Conservation (phyloP, 495 filamentous ascomycete genomes). For the Aspergillus egyptiacus region DNA sequence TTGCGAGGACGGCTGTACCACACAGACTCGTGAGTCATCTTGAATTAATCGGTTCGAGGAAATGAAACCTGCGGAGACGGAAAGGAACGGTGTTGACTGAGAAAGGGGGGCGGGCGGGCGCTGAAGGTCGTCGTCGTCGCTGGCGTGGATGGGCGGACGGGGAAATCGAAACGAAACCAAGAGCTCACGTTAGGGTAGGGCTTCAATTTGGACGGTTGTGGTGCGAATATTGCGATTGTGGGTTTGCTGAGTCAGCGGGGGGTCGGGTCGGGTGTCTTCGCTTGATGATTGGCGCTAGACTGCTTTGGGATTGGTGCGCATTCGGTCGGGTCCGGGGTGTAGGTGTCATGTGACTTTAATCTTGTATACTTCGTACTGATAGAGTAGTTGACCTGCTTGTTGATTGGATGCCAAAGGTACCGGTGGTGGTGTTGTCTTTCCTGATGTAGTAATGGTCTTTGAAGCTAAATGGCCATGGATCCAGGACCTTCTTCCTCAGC, state of each 20-base stretch:
- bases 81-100: conserved; percentile 31
- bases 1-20: conserved; percentile 97
- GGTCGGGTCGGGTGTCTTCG: neutral
- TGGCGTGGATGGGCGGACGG: conserved; percentile 31
- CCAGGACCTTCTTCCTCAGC: too few species aligned
- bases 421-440: too few species aligned
- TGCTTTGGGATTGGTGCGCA: neutral
- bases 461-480: too few species aligned
- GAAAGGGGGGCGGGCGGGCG: conserved; percentile 20
- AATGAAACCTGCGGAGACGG: conserved; percentile 30
- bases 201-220: conserved; percentile 25
- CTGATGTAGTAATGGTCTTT: too few species aligned
- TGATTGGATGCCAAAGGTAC: too few species aligned
- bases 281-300: neutral
- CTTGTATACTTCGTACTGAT: too few species aligned
- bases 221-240: neutral
- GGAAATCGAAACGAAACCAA: conserved; percentile 25
- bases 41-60: conserved; percentile 35
- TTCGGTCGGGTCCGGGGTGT: too few species aligned
- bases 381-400: neutral
- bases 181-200: conserved; percentile 32
- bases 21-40: conserved; percentile 98
- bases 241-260: neutral
- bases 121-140: conserved; percentile 26
- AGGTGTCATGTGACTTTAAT: too few species aligned